phyloP scores from a whole-genome alignment of 1,139 yeast genomes.

The Pichia sp. region DNA sequence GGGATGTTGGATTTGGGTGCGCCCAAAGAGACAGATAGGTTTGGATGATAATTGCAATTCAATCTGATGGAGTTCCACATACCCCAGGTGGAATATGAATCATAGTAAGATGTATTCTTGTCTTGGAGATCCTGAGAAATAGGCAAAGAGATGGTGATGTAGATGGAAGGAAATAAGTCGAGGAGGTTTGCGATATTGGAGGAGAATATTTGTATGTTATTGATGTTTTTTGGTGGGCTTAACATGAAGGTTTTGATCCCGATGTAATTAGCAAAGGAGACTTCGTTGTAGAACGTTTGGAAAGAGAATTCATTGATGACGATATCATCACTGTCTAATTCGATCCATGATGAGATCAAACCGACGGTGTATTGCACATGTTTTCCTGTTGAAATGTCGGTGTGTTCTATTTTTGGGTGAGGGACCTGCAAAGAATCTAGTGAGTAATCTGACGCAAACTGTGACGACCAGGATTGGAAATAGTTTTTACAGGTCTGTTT shows the following conservation, averaged over 20 bases:
- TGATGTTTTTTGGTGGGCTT: constrained; percentile 61
- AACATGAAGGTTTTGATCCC: constrained; percentile 52
- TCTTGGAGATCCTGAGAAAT: constrained; percentile 38
- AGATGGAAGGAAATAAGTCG: constrained; percentile 26
- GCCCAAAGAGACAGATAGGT: constrained; percentile 56
- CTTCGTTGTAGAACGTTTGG: constrained; percentile 54
- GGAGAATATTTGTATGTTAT: constrained; percentile 40
- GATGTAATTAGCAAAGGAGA: constrained; percentile 55
- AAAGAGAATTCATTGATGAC: constrained; percentile 48
- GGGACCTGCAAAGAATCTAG: constrained; percentile 33
- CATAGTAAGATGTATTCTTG: constrained; percentile 27
- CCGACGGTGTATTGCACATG: constrained; percentile 46
- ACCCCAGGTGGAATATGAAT: constrained; percentile 63
- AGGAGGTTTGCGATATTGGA: constrained; percentile 27
- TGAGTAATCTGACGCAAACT: constrained; percentile 15
- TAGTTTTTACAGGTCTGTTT: constrained; percentile 38
- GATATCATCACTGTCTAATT: constrained; percentile 51
- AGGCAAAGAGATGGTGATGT: constrained; percentile 40
- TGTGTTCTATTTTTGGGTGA: constrained; percentile 39
- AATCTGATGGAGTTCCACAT: constrained; percentile 64
- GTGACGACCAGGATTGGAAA: constrained; percentile 34
- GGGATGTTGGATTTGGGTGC: constrained; percentile 51
- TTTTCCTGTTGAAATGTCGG: constrained; percentile 35
- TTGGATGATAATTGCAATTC: constrained; percentile 48
- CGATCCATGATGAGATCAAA: constrained; percentile 61